Conservation (phyloP, 1,139 yeast genomes). For the Scheffersomyces parashehatae region DNA sequence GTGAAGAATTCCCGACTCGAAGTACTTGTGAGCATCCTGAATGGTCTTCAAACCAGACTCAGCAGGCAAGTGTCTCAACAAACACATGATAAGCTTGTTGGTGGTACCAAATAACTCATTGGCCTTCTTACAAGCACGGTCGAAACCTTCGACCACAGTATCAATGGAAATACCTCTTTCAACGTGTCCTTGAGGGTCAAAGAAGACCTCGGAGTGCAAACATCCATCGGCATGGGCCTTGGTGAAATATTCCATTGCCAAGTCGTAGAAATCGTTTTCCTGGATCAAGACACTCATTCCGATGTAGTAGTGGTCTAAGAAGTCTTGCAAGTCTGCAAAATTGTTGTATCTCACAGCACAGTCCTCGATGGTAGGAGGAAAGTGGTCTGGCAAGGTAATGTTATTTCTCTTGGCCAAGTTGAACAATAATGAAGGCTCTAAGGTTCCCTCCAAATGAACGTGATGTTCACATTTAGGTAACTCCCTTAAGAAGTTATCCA, state of each 20-base stretch:
- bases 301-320: conserved; percentile 72
- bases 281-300: conserved; percentile 71
- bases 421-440: conserved; percentile 70
- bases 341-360: conserved; percentile 58
- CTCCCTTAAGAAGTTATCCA: conserved; percentile 52
- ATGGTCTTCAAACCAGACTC: conserved; percentile 58
- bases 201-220: conserved; percentile 69
- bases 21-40: conserved; percentile 49
- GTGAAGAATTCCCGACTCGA: conserved; percentile 56
- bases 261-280: conserved; percentile 67
- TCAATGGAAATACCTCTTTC: conserved; percentile 63
- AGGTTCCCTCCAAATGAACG: conserved; percentile 77
- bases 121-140: conserved; percentile 64
- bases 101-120: conserved; percentile 57
- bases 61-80: conserved; percentile 71
- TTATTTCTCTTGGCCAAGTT: conserved; percentile 60
- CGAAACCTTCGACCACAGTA: conserved; percentile 62
- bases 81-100: conserved; percentile 74
- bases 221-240: conserved; percentile 65
- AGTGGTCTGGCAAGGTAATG: conserved; percentile 55
- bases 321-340: conserved; percentile 72
- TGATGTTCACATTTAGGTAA: conserved; percentile 85
- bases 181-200: conserved; percentile 83
- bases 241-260: conserved; percentile 72
- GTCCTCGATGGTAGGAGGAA: conserved; percentile 56